Percentiles rank a stretch among this genome's conserved stretches.
phyloP scores from a whole-genome alignment of 139 green algal genomes.

The Astrephomene gubernaculifera region DNA sequence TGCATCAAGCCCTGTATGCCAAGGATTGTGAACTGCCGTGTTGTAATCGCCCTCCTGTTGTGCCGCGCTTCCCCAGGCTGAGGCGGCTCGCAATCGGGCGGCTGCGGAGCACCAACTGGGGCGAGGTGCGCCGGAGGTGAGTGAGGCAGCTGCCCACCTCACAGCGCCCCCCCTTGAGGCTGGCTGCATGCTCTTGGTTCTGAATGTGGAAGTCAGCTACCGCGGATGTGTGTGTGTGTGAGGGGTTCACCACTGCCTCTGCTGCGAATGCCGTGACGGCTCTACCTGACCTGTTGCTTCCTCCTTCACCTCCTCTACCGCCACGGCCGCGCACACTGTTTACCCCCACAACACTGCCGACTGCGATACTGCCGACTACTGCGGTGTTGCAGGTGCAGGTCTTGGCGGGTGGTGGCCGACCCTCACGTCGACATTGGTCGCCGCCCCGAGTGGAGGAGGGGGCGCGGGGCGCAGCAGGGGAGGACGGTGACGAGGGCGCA shows the following conservation, averaged over 20 bases:
- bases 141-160: too few relatives aligned
- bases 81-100: conserved; percentile 47
- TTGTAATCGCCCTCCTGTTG: background rate
- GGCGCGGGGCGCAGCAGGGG: background rate
- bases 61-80: background rate
- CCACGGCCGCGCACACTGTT: too few relatives aligned
- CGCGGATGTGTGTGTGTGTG: too few relatives aligned
- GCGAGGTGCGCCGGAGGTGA: conserved; percentile 21
- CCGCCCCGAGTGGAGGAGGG: conserved; percentile 10
- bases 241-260: too few relatives aligned
- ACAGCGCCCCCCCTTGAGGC: too few relatives aligned
- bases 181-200: too few relatives aligned
- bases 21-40: too few relatives aligned
- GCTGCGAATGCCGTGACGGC: too few relatives aligned
- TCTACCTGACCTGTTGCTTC: too few relatives aligned
- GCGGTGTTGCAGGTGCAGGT: conserved; percentile 34
- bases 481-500: background rate
- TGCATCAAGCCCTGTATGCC: too few relatives aligned
- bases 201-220: too few relatives aligned
- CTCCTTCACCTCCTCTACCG: too few relatives aligned
- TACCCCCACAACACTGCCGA: background rate
- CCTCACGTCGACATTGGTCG: conserved; percentile 19
- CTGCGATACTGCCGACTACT: background rate
- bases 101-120: conserved; percentile 37
- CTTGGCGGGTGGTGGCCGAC: background rate